Evolutionary conservation across 1,284 basidiomycete species (phyloP).

Genomic region (Ganoderma leucocontextum): DNA sequence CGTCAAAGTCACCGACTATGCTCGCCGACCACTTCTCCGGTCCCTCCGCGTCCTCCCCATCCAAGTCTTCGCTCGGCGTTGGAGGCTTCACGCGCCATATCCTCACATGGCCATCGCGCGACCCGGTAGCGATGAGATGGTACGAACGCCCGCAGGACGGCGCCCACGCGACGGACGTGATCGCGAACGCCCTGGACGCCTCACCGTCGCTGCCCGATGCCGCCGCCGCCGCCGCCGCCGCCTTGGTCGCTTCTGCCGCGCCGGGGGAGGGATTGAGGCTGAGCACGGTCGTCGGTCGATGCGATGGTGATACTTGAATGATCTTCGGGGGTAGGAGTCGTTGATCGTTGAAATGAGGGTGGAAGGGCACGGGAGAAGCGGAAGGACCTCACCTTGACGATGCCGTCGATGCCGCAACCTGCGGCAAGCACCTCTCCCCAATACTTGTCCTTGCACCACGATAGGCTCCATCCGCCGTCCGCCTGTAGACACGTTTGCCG

Average conservation of each 20-base stretch:
- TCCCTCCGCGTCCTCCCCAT: conserved; percentile 48
- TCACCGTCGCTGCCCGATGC: conserved; percentile 39
- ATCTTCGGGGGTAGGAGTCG: too few species aligned
- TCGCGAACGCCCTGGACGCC: conserved; percentile 57
- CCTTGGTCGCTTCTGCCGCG: conserved; percentile 12
- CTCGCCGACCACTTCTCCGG: conserved; percentile 69
- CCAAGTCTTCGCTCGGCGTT: conserved; percentile 39
- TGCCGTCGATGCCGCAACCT: conserved; percentile 73
- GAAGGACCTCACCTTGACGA: conserved; percentile 83
- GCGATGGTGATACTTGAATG: conserved; percentile 65
- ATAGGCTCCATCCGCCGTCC: conserved; percentile 90
- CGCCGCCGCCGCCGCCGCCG: background rate
- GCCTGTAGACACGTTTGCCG: conserved; percentile 47
- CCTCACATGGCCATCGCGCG: conserved; percentile 84
- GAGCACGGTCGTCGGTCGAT: conserved; percentile 47
- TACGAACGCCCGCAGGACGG: conserved; percentile 91
- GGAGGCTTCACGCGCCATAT: conserved; percentile 85
- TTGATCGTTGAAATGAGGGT: too few species aligned
- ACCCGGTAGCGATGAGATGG: conserved; percentile 90
- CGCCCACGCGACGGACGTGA: conserved; percentile 89
- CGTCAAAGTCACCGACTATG: conserved; percentile 86
- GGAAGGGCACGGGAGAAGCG: too few species aligned
- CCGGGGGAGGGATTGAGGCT: conserved; percentile 44
- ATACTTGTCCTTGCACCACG: conserved; percentile 94
- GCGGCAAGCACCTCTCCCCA: conserved; percentile 91